phyloP scores from a whole-genome alignment of 2,329 filamentous ascomycete species.

The Pseudocercospora cruenta region DNA sequence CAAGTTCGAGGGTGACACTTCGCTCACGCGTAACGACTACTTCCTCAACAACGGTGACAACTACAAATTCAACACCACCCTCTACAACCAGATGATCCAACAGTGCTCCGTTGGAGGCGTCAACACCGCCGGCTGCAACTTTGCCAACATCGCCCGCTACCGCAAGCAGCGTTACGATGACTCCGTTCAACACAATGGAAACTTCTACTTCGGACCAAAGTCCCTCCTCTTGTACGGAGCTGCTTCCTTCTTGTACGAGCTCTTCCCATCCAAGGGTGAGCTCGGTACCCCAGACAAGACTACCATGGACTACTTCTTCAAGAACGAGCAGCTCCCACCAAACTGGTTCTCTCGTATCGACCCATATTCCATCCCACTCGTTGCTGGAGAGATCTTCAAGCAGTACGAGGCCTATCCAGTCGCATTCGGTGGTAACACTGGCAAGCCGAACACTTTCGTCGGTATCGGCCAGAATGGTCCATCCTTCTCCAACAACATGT shows the following conservation, averaged over 20 bases:
- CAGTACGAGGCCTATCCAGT: slow-evolving; percentile 48
- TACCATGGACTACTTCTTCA: slow-evolving; percentile 45
- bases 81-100: slow-evolving; percentile 46
- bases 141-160: slow-evolving; percentile 44
- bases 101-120: not conserved
- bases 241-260: slow-evolving; percentile 50
- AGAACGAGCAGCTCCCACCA: slow-evolving; percentile 44
- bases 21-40: slow-evolving; percentile 48
- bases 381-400: slow-evolving; percentile 45
- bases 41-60: slow-evolving; percentile 43
- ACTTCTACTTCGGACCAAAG: slow-evolving; percentile 50
- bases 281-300: slow-evolving; percentile 17
- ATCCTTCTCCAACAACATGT: slow-evolving; percentile 42
- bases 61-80: slow-evolving; percentile 47
- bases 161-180: slow-evolving; percentile 48
- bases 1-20: slow-evolving; percentile 49
- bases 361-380: slow-evolving; percentile 43
- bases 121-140: slow-evolving; percentile 37
- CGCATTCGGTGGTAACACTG: slow-evolving; percentile 48
- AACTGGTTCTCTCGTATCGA: slow-evolving; percentile 37
- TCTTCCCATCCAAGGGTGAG: slow-evolving; percentile 40
- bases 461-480: slow-evolving; percentile 40
- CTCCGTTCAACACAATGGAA: slow-evolving; percentile 43
- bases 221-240: slow-evolving; percentile 47
- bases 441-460: slow-evolving; percentile 43